A percentile compares a stretch with the other conserved stretches of the same genome.
These are phyloP conservation scores for Rhizopogon vesiculosus DNA, from an alignment of 768 basidiomycete genomes.

Conservation along the genomic window DNA sequence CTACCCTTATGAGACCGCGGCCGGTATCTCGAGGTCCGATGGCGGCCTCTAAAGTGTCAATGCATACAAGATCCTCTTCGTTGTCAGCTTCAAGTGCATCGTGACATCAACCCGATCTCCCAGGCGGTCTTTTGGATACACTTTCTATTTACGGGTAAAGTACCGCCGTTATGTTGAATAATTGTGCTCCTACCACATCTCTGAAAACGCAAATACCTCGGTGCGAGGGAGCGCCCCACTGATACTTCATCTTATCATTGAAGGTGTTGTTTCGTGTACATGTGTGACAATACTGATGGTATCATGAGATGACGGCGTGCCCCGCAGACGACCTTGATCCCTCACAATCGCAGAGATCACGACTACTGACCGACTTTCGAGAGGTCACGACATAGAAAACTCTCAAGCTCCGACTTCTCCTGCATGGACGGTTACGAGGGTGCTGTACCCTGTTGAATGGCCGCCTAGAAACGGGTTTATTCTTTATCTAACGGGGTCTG, in stretches of 20 bases:
- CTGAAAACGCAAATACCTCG: no score
- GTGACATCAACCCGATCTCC: no score
- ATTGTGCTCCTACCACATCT: no score
- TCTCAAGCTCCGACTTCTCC: background rate
- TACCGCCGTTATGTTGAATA: no score
- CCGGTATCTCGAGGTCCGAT: slow-evolving; percentile 4
- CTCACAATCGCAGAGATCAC: background rate
- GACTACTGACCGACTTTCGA: slow-evolving; percentile 5
- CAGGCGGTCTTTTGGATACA: no score
- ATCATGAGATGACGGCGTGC: slow-evolving; percentile 11
- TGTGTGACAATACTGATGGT: background rate
- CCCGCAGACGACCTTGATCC: slow-evolving; percentile 2
- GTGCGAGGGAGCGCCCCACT: no score
- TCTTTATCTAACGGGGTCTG: slow-evolving; percentile 6
- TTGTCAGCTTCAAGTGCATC: no score
- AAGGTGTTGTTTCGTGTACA: no score
- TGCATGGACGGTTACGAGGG: slow-evolving; percentile 13
- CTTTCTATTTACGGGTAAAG: no score
- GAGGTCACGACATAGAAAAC: slow-evolving; percentile 2
- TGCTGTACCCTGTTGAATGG: background rate
- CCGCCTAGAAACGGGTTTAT: slow-evolving; percentile 2
- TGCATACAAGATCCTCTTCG: no score
- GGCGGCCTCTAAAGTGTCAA: no score
- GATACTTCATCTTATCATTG: no score
- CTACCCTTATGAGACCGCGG: slow-evolving; percentile 14